Evolutionary conservation across 148 eudicot genomes (phyloP).

Genomic region (Camellia granthamiana): DNA sequence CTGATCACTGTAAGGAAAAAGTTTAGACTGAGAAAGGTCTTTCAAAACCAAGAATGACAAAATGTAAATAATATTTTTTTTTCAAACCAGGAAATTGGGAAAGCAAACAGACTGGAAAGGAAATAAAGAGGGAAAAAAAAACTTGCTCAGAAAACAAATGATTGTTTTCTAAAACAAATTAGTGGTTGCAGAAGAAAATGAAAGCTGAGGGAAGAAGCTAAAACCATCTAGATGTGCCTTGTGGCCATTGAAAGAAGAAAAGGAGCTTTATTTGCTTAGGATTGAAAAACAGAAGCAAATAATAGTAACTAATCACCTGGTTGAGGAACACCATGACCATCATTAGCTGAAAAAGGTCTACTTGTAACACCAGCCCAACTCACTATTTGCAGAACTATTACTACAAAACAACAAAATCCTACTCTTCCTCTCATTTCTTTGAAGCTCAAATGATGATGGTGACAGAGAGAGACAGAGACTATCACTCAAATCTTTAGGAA

Average conservation of each 20-base stretch:
- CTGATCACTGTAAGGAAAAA: neutral
- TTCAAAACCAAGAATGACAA: neutral
- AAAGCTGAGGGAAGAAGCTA: too few relatives aligned
- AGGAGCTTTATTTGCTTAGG: neutral
- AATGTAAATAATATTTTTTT: neutral
- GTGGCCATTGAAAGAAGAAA: neutral
- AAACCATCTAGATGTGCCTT: too few relatives aligned
- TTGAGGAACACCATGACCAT: conserved; percentile 16
- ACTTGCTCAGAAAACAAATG: too few relatives aligned
- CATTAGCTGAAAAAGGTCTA: conserved; percentile 41
- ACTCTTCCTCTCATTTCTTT: conserved; percentile 35
- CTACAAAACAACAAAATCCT: conserved; percentile 28
- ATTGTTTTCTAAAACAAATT: too few relatives aligned
- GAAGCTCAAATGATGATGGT: conserved; percentile 31
- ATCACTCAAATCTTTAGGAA: neutral
- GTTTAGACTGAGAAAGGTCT: neutral
- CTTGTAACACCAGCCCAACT: conserved; percentile 50
- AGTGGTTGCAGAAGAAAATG: too few relatives aligned
- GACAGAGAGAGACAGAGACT: conserved; percentile 9
- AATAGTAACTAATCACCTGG: conserved; percentile 20
- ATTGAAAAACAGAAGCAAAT: neutral
- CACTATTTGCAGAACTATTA: conserved; percentile 38
- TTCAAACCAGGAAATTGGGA: neutral
- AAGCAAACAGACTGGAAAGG: conserved; percentile 2
- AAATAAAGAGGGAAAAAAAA: neutral